Base-by-base conservation (phyloP, 1,284 basidiomycete genomes). In the Rhizoctonia solani region DNA sequence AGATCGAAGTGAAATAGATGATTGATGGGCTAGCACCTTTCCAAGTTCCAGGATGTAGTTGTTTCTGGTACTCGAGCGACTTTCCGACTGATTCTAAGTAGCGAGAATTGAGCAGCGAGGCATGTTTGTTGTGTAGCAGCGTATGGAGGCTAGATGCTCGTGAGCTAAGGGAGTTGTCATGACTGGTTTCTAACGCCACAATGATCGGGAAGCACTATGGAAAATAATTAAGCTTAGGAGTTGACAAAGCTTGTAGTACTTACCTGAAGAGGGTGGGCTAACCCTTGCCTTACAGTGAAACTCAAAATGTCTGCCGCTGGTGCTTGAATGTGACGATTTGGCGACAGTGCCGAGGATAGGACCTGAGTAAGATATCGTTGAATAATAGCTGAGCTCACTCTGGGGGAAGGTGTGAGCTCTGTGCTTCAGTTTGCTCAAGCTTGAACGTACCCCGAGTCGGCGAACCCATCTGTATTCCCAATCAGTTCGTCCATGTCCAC, bases 211-310 rank as follows among this genome's bases (percentile, higher is more conserved):
- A 87, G 44, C 93, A 96, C 87, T 97, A 72, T 0, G 27, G 34
- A 30, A 55, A 23, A 11, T 34, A 13, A 16, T 34, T 41, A 32
- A 32, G 61, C 21, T 59, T 34, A 37, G 46, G 56, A 32, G 37
- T 3, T 41, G 25, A 54, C 1, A 19, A 21, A 5, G 23, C 14
- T 19, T 32, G 37, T 14, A 9, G 8, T 13, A 73, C 81, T 71
- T 71, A 90, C 89, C 79, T 92, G 88, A 3, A 98, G 82, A 0
- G 97, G 97, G 77, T 99, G 96, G 13, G 93, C 92, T 42, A 99
- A 82, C 0, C 97, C 97, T 77, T 98, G 95, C 74, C 90, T 92
- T 72, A 99, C 87, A 0, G 95, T 95, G 73, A 96, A 95, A 34
- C 85, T 89, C 54, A 99, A 78, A 42, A 99, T 91, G 72, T 98